Base-by-base conservation (phyloP, 2,329 filamentous ascomycete species). In the Lachnellula occidentalis region DNA sequence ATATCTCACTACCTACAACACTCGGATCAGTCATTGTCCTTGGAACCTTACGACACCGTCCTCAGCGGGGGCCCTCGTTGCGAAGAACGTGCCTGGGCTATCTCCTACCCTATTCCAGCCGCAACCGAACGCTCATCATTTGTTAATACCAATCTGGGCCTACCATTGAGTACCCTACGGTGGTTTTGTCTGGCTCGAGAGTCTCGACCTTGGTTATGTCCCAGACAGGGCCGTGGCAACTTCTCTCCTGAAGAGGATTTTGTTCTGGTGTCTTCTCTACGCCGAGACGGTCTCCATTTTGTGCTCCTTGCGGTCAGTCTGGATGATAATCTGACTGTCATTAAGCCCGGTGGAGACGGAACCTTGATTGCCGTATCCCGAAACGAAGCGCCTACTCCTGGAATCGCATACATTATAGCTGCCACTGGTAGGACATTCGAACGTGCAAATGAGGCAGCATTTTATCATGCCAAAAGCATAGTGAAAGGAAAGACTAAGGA, bases 221-320 rank as follows among this genome's bases (percentile, higher is more conserved):
- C 52, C 37, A 39, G 48, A 17, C 48, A 50, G 11, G 48, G 48
- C 12, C 15, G 34, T 8, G 21, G 15, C n/a, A 50, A 21, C n/a
- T 50, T 50, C 36, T 39, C 48, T n/a, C 36, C 48, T 24, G 39
- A 50, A n/a, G 54, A 57, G 39, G 56, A 59, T 42, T 45, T 52
- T 2, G 51, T 59, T 55, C 22, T 59, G 15, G 15, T 55, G 5
- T 59, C 55, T 4, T 55, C 56, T 12, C 17, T 60, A n/a, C 39
- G 36, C n/a, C 27, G 22, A 34, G 48, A 57, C 52, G 53, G 56
- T 9, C 45, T 45, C 21, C 51, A 60, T 27, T 22, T 58, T 9
- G 50, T 54, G 9, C 34, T 59, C 34, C 46, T 59, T 43, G 55
- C 51, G 12, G 8, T 59, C 39, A 59, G 57, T 27, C 22, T 58